Conservation (phyloP, 1,284 basidiomycete species). For the Ganoderma sinense region DNA sequence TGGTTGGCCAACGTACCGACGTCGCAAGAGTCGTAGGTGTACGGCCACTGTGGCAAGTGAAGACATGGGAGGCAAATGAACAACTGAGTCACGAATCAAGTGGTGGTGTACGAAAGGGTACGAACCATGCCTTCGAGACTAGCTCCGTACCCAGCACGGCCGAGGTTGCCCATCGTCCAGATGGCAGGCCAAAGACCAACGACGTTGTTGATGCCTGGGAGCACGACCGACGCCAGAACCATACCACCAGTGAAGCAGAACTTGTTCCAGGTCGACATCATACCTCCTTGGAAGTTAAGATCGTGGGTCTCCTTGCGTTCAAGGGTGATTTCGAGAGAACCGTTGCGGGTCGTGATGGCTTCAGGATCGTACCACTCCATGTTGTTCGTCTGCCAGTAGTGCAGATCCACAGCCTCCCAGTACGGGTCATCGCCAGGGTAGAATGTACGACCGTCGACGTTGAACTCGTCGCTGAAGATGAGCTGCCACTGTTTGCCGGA, state of each 20-base stretch:
- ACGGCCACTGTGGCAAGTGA: conserved; percentile 50
- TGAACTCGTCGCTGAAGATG: conserved; percentile 92
- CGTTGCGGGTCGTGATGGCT: conserved; percentile 81
- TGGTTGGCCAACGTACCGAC: conserved; percentile 66
- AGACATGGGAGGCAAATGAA: background rate
- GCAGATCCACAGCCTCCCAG: conserved; percentile 76
- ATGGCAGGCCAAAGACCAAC: conserved; percentile 62
- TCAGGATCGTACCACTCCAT: conserved; percentile 82
- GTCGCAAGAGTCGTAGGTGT: conserved; percentile 64
- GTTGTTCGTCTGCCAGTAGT: conserved; percentile 71
- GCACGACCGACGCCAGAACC: conserved; percentile 72
- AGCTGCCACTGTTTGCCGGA: conserved; percentile 64
- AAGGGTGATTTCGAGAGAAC: conserved; percentile 84
- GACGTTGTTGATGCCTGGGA: conserved; percentile 78
- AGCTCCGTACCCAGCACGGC: conserved; percentile 67
- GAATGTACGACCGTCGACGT: conserved; percentile 82
- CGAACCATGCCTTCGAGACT: conserved; percentile 59
- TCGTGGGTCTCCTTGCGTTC: conserved; percentile 72
- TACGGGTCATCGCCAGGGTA: conserved; percentile 71
- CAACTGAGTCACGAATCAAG: background rate
- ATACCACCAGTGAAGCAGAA: conserved; percentile 94
- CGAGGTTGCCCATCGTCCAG: conserved; percentile 66
- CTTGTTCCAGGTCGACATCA: conserved; percentile 87
- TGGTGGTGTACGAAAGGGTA: conserved; percentile 15
- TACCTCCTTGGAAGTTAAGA: conserved; percentile 78